phyloP scores from a whole-genome alignment of 257 asterid species.

The Scutellaria baicalensis region DNA sequence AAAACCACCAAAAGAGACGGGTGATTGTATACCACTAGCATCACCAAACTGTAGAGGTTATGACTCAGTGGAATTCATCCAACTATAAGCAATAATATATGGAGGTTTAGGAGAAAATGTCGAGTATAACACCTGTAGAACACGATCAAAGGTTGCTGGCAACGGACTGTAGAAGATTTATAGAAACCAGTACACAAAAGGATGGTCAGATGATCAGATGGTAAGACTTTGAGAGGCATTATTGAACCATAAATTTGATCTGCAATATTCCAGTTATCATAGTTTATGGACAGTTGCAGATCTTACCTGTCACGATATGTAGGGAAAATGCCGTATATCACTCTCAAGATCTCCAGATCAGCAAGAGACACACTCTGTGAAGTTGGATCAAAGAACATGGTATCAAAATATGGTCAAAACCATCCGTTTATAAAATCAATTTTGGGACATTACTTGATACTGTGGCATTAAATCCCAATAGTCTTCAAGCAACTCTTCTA shows the following conservation, averaged over 20 bases:
- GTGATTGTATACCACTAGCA: constrained; percentile 97
- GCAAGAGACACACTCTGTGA: constrained; percentile 59
- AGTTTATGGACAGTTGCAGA: background rate
- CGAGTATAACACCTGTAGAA: constrained; percentile 59
- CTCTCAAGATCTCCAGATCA: constrained; percentile 71
- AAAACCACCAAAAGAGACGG: constrained; percentile 96
- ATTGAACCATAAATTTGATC: background rate
- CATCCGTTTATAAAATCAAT: too few species aligned
- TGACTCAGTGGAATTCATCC: constrained; percentile 16
- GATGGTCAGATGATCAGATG: constrained; percentile 5
- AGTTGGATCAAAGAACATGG: background rate
- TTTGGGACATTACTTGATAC: constrained; percentile 54
- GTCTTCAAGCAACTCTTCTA: constrained; percentile 91
- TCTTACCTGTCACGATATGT: constrained; percentile 86
- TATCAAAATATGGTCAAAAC: background rate
- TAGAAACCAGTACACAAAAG: background rate
- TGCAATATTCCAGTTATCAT: background rate
- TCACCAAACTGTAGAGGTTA: constrained; percentile 78
- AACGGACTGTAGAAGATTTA: constrained; percentile 51
- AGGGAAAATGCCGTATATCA: constrained; percentile 85
- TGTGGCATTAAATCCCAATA: constrained; percentile 94
- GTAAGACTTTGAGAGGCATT: background rate
- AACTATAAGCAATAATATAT: constrained; percentile 13
- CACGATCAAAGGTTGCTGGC: constrained; percentile 82
- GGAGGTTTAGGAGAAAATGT: constrained; percentile 6